A percentile compares a stretch with the other conserved stretches of the same genome.
Conservation (phyloP, 2,329 filamentous ascomycete genomes). For the Sarocladiaceae sp. region DNA sequence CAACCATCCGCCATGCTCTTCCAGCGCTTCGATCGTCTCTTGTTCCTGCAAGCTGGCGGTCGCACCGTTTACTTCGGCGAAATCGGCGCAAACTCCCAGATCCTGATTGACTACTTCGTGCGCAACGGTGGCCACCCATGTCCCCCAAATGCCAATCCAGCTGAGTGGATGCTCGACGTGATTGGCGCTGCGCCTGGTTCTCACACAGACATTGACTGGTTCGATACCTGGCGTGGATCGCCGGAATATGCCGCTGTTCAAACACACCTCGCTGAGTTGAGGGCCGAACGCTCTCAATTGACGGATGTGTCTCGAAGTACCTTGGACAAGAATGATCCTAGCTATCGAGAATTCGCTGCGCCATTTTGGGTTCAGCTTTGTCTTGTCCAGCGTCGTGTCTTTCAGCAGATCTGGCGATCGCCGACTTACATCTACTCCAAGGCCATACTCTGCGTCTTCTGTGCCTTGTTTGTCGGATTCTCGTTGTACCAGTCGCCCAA, state of each 20-base stretch:
- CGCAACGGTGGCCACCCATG: slow-evolving; percentile 53
- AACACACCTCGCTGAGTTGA: slow-evolving; percentile 47
- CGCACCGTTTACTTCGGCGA: slow-evolving; percentile 79
- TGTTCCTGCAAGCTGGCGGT: slow-evolving; percentile 73
- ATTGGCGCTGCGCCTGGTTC: slow-evolving; percentile 55
- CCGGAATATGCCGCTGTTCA: slow-evolving; percentile 47
- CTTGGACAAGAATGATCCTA: slow-evolving; percentile 38
- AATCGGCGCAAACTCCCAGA: slow-evolving; percentile 58
- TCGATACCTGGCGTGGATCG: slow-evolving; percentile 49
- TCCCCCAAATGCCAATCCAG: slow-evolving; percentile 56
- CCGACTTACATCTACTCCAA: slow-evolving; percentile 81
- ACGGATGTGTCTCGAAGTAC: not conserved
- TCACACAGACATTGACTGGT: slow-evolving; percentile 54
- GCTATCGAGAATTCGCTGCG: slow-evolving; percentile 63
- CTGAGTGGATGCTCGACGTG: slow-evolving; percentile 61
- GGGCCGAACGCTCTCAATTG: slow-evolving; percentile 20
- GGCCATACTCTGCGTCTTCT: slow-evolving; percentile 57
- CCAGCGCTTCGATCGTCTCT: slow-evolving; percentile 79
- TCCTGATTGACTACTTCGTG: slow-evolving; percentile 57
- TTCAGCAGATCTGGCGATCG: slow-evolving; percentile 81
- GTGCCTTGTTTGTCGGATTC: slow-evolving; percentile 75
- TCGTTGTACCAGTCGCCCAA: slow-evolving; percentile 70
- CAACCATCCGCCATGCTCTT: slow-evolving; percentile 93
- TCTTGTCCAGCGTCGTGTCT: slow-evolving; percentile 64
- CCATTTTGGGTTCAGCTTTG: slow-evolving; percentile 52